Conservation (phyloP, 2,329 filamentous ascomycete species). For the Fusarium floridanum region DNA sequence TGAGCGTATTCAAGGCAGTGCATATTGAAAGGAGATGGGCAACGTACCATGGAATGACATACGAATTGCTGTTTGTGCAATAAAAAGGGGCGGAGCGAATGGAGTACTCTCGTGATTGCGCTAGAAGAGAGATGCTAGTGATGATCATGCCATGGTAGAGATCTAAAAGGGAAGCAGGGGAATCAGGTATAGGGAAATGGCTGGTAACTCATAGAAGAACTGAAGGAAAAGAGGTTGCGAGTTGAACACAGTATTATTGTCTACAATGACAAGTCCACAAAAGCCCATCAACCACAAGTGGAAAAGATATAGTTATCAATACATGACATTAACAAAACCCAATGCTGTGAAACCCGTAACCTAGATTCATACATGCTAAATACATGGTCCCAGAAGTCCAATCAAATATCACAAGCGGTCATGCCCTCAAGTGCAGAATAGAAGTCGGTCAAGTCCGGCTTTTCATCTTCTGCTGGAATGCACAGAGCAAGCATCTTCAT, state of each 20-base stretch:
- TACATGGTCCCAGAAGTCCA: neutral
- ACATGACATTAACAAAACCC: too few relatives aligned
- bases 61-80: neutral
- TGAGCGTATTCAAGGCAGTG: slow-evolving; percentile 38
- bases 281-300: too few relatives aligned
- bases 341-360: too few relatives aligned
- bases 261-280: too few relatives aligned
- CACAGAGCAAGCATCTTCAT: neutral
- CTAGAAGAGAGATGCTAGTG: neutral
- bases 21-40: neutral
- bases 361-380: neutral
- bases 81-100: neutral
- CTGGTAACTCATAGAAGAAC: too few relatives aligned
- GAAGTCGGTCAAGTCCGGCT: neutral
- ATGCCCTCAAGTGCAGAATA: neutral
- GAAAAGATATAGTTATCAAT: too few relatives aligned
- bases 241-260: too few relatives aligned
- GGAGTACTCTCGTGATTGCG: neutral
- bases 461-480: neutral
- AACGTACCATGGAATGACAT: neutral
- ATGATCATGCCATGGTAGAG: neutral
- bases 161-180: neutral
- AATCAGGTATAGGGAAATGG: too few relatives aligned
- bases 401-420: neutral
- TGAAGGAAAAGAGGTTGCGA: too few relatives aligned